These are phyloP conservation scores for Neonectria sp. DNA, from an alignment of 2,329 filamentous ascomycete species.

Conservation along the genomic window DNA sequence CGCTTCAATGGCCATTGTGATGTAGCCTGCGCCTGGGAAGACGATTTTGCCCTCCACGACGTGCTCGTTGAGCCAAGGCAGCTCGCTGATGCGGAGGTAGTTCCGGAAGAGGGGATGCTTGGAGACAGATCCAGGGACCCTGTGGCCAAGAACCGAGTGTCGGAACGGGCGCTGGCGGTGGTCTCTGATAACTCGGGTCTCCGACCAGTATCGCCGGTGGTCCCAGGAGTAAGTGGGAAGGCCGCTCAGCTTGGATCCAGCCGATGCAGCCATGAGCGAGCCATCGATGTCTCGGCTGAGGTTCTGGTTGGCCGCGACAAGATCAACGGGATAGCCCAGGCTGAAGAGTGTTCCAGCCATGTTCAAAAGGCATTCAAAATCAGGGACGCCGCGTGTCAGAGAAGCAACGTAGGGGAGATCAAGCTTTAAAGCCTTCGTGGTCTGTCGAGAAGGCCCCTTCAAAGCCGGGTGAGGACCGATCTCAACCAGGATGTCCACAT, in stretches of 20 bases:
- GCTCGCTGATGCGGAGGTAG: constrained; percentile 48
- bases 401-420: constrained; percentile 49
- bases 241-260: constrained; percentile 34
- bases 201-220: constrained; percentile 49
- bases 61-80: constrained; percentile 55
- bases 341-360: constrained; percentile 47
- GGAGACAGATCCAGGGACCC: constrained; percentile 38
- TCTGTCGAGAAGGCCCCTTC: constrained; percentile 44
- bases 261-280: constrained; percentile 30
- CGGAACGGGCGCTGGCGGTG: constrained; percentile 41
- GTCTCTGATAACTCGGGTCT: constrained; percentile 43
- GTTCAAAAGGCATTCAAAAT: constrained; percentile 44
- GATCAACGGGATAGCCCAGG: constrained; percentile 49
- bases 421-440: constrained; percentile 42
- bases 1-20: constrained; percentile 52
- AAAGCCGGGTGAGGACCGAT: constrained; percentile 48
- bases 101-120: constrained; percentile 53
- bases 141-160: constrained; percentile 48
- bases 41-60: constrained; percentile 48
- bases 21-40: constrained; percentile 55
- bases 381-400: constrained; percentile 44
- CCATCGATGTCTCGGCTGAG: constrained; percentile 32
- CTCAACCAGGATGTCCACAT: constrained; percentile 46
- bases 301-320: constrained; percentile 47
- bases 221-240: constrained; percentile 52